Conservation (phyloP, 805 yeast species). For the Ogataea nitratoaversa region DNA sequence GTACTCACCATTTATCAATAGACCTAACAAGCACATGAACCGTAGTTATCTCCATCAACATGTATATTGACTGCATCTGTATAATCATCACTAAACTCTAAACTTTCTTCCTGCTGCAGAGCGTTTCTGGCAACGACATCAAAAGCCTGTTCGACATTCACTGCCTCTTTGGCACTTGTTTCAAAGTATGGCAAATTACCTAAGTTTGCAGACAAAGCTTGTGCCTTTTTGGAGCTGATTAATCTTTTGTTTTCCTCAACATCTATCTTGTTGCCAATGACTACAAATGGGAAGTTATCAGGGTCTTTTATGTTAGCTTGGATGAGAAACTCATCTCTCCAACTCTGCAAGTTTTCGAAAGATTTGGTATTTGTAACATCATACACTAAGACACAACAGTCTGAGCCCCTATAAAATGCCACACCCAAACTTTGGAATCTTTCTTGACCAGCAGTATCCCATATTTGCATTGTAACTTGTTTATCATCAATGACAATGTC, state of each 20-base stretch:
- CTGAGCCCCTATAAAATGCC: slow-evolving; percentile 96
- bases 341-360: slow-evolving; percentile 79
- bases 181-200: slow-evolving; percentile 86
- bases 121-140: slow-evolving; percentile 96
- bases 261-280: slow-evolving; percentile 92
- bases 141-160: slow-evolving; percentile 92
- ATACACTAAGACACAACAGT: slow-evolving; percentile 92
- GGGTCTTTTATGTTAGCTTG: slow-evolving; percentile 94
- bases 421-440: slow-evolving; percentile 95
- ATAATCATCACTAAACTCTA: slow-evolving; percentile 88
- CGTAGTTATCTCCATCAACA: slow-evolving; percentile 68
- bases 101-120: slow-evolving; percentile 88
- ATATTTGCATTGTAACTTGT: slow-evolving; percentile 76
- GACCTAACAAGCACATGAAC: slow-evolving; percentile 68
- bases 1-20: background rate
- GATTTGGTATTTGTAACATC: slow-evolving; percentile 95
- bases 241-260: slow-evolving; percentile 86
- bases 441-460: slow-evolving; percentile 99
- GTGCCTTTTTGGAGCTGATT: slow-evolving; percentile 52
- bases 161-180: slow-evolving; percentile 96
- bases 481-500: slow-evolving; percentile 84
- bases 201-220: slow-evolving; percentile 38
- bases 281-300: slow-evolving; percentile 91
- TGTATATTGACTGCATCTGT: slow-evolving; percentile 95
- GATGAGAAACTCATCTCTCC: slow-evolving; percentile 94